Percentiles rank a stretch among this genome's conserved stretches.
phyloP scores from a whole-genome alignment of 306 rosid species.

The Arachis stenosperma region DNA sequence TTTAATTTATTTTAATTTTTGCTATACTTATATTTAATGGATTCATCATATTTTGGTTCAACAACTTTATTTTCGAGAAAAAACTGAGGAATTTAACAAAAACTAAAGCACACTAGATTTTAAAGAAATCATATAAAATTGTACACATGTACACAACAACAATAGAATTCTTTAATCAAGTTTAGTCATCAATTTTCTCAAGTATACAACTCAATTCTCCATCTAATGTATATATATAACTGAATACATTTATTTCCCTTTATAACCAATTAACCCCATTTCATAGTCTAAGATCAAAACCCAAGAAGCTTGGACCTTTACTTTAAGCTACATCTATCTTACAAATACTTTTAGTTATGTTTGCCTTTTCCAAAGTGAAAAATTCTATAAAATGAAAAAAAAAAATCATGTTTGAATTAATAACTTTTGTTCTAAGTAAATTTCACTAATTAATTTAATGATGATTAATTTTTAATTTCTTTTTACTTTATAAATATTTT shows the following conservation, averaged over 20 bases:
- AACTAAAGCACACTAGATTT: slow-evolving; percentile 3
- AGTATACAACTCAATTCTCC: slow-evolving; percentile 28
- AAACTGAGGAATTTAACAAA: slow-evolving; percentile 4
- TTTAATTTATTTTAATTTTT: too few species aligned
- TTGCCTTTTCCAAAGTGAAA: too few species aligned
- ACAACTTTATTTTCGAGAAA: not conserved
- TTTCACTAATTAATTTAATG: too few species aligned
- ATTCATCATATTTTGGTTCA: not conserved
- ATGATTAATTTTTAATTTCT: too few species aligned
- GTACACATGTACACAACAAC: slow-evolving; percentile 8
- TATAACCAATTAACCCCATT: not conserved
- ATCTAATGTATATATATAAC: not conserved
- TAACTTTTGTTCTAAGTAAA: too few species aligned
- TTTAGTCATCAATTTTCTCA: slow-evolving; percentile 11
- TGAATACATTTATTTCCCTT: not conserved
- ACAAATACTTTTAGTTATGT: too few species aligned
- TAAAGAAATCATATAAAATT: not conserved
- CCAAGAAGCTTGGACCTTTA: slow-evolving; percentile 10
- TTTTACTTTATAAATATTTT: too few species aligned
- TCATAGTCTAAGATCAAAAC: not conserved
- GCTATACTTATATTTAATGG: too few species aligned
- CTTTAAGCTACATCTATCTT: not conserved
- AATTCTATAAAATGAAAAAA: too few species aligned
- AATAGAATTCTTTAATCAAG: slow-evolving; percentile 1
- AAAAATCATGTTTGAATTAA: too few species aligned